Evolutionary conservation across 2,329 filamentous ascomycete species (phyloP), one percentile per base, ranked within the genome.

Genomic region (Pestalotiopsis sp.): DNA sequence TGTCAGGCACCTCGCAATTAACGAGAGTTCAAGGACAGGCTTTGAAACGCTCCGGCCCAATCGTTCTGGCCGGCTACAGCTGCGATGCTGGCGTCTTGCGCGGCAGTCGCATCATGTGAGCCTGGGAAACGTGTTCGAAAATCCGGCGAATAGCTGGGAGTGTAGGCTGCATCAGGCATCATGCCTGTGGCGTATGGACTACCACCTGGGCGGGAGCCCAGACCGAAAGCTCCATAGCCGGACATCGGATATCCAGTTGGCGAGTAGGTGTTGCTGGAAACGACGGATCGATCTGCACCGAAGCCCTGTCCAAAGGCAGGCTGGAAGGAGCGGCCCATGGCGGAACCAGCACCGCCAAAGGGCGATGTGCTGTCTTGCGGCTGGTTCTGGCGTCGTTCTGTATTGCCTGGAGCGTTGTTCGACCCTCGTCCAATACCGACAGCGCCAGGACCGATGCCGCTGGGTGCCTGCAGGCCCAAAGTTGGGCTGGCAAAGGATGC

Each of bases 401-500:
- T 75, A 45, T 81, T 80, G 64, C 79, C 81, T 59, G 76, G 79
- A 20, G 62, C 83, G 58, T 78, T 78, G 62, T 78, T 79, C 68
- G 83, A 82, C 61, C 81, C 80, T 76, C 90, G 83, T 68, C 83
- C 84, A 9, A 86, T 84, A 61, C 86, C 87, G n/a, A 93, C 86
- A 27, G 90, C 89, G 27, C 90, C 91, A 9, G 89, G 89, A 0
- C 89, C 89, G 73, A 92, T 86, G 36, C 88, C 88, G 71, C 89
- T 91, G 1, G 91, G 90, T 2, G 91, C 89, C 77, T 91, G 90
- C 25, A 94, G 83, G 31, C 92, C 92, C 63, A 93, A 84, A 3
- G 90, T 90, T 20, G 93, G 92, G 71, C 91, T 95, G 27, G 93
- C 93, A 80, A 98, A 98, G 0, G 95, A 98, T 4, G 95, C 96